Base-by-base conservation (phyloP, 2,329 filamentous ascomycete species). In the Penicillium fuscoglaucum region DNA sequence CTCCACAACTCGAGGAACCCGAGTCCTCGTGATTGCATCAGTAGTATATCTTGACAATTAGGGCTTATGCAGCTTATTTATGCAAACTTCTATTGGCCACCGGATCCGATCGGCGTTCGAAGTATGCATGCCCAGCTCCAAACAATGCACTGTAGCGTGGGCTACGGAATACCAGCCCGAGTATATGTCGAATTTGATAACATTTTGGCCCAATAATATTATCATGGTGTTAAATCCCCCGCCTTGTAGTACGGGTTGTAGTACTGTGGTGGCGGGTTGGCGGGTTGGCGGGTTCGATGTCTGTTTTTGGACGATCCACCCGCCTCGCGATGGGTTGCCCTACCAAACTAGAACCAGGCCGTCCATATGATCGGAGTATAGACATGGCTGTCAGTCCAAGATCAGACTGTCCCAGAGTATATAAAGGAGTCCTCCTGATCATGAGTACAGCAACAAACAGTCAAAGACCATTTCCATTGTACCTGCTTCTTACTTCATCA, bases 301-400 rank as follows among this genome's bases (percentile, higher is more conserved):
- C 55, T 46, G 35, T 40, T 47, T 28, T 57, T 28, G 49, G 49
- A 52, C 29, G 26, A 35, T 5, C 7, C 33, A 53, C 55, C 55
- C 55, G 49, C 55, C 35, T 41, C 29, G 5, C 7, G 35, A 41
- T 19, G 55, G 55, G 41, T 57, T 57, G 12, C 29, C 41, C 31
- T 41, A 39, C 55, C 26, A 48, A 35, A 46, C 41, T 33, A 13
- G 43, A 40, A 21, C 19, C 13, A 12, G 13, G 17, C 28, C 43
- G 43, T 33, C 17, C 55, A 53, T 46, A 29, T 57, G 55, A 57
- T 43, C 55, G 55, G 49, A 43, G 15, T 47, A 40, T 46, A 46
- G 28, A 28, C 7, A 24, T 56, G 53, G 8, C 8, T 19, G 17
- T 1, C 29, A 17, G 39, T 17, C 6, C 1, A 4, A 21, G 35